Evolutionary conservation across 768 basidiomycete genomes (phyloP).

Genomic region (Collybiopsis confluens): DNA sequence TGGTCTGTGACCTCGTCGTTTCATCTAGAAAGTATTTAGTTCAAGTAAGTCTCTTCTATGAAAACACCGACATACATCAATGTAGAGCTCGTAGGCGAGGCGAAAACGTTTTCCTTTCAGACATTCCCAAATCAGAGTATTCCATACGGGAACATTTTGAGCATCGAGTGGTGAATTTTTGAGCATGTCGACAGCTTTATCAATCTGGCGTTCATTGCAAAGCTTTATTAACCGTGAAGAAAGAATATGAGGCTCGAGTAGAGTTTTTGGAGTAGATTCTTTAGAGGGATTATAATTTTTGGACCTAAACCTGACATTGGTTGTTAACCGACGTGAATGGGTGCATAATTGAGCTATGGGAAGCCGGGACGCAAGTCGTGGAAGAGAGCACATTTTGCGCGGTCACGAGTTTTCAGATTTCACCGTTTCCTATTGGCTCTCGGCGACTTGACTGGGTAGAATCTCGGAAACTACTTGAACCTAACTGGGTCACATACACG

Average conservation of each 20-base stretch:
- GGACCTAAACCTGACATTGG: neutral
- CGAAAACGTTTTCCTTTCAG: conserved; percentile 54
- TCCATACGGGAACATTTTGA: conserved; percentile 76
- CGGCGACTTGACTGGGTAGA: conserved; percentile 5
- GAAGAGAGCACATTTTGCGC: neutral
- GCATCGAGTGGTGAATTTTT: conserved; percentile 67
- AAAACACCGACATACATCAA: conserved; percentile 45
- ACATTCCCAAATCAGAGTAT: conserved; percentile 67
- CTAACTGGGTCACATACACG: neutral
- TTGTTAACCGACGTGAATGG: neutral
- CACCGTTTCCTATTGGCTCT: conserved; percentile 5
- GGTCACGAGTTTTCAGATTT: neutral
- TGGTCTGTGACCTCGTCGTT: conserved; percentile 73
- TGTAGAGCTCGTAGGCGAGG: conserved; percentile 60
- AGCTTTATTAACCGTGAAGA: conserved; percentile 55
- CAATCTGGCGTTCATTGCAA: conserved; percentile 49
- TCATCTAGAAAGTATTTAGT: conserved; percentile 65
- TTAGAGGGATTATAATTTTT: conserved; percentile 2
- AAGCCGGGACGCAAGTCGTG: neutral
- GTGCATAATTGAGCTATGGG: neutral
- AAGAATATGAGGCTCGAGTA: conserved; percentile 62
- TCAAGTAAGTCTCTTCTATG: too few species aligned
- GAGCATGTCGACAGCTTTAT: conserved; percentile 63
- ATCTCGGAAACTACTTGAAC: conserved; percentile 1
- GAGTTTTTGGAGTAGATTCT: conserved; percentile 7